Evolutionary conservation across 2,329 filamentous ascomycete species (phyloP).

Genomic region (Fusarium nematophilum): DNA sequence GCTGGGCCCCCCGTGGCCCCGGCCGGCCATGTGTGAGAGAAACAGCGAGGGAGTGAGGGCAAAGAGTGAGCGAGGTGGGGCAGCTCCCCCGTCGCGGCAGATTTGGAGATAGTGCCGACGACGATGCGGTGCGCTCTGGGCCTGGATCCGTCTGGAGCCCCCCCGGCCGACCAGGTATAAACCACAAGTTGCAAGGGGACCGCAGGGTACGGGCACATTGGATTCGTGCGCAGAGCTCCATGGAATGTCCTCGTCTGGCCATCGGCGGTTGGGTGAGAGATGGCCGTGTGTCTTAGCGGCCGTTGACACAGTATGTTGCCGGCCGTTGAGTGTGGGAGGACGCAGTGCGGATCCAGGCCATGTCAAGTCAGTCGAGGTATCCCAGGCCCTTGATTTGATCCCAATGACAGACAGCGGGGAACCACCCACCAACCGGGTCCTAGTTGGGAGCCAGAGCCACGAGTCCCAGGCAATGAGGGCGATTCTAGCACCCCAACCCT

Average conservation of each 20-base stretch:
- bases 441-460: conserved; percentile 33
- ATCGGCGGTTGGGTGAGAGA: conserved; percentile 21
- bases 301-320: conserved; percentile 28
- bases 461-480: conserved; percentile 35
- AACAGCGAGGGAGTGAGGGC: conserved; percentile 42
- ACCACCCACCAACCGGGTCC: conserved; percentile 43
- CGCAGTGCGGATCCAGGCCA: conserved; percentile 31
- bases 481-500: conserved; percentile 38
- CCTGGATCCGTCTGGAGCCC: conserved; percentile 37
- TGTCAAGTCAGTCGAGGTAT: conserved; percentile 32
- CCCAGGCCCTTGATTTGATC: conserved; percentile 22
- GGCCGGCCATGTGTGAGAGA: conserved; percentile 43
- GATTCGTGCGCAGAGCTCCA: conserved; percentile 25
- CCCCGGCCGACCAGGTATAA: conserved; percentile 35
- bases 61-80: conserved; percentile 43
- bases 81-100: conserved; percentile 44
- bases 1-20: conserved; percentile 42
- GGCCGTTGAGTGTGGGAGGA: neutral
- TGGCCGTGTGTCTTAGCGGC: conserved; percentile 23
- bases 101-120: conserved; percentile 47
- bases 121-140: conserved; percentile 39
- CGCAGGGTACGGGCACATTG: conserved; percentile 30
- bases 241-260: conserved; percentile 18
- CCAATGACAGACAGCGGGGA: conserved; percentile 44
- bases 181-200: conserved; percentile 31